Evolutionary conservation across 1,139 yeast species (phyloP).

Genomic region (Suhomyces maxii): DNA sequence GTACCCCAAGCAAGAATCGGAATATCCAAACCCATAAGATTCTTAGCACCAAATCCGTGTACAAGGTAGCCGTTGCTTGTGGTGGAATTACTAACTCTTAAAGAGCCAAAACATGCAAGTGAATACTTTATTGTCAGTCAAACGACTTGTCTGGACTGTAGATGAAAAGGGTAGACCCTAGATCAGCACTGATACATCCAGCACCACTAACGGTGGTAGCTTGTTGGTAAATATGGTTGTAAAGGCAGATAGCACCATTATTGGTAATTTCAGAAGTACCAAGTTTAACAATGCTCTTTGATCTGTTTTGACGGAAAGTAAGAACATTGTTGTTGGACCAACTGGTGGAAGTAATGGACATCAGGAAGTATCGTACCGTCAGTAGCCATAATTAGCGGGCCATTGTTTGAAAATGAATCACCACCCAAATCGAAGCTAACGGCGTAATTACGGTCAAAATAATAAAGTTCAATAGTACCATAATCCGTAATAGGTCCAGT

Average conservation of each 20-base stretch:
- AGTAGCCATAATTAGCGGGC: slow-evolving; percentile 12
- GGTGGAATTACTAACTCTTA: slow-evolving; percentile 16
- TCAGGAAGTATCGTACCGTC: slow-evolving; percentile 10
- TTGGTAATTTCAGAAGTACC: slow-evolving; percentile 13
- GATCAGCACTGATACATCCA: slow-evolving; percentile 17
- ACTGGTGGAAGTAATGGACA: slow-evolving; percentile 10
- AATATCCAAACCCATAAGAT: slow-evolving; percentile 23
- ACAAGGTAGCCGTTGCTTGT: slow-evolving; percentile 23
- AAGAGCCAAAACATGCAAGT: slow-evolving; percentile 13
- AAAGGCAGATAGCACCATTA: slow-evolving; percentile 17
- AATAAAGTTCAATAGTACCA: no score
- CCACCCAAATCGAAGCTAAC: slow-evolving; percentile 10
- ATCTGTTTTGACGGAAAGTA: slow-evolving; percentile 12
- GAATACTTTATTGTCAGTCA: slow-evolving; percentile 13
- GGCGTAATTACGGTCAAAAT: no score
- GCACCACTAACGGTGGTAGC: slow-evolving; percentile 13
- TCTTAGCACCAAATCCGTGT: slow-evolving; percentile 32
- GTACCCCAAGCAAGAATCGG: slow-evolving; percentile 15
- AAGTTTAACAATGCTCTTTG: slow-evolving; percentile 9
- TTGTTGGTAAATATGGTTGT: slow-evolving; percentile 14
- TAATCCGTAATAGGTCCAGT: no score
- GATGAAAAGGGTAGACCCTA: slow-evolving; percentile 9
- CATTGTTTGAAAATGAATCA: slow-evolving; percentile 14
- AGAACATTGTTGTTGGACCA: slow-evolving; percentile 17
- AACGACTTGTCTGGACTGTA: slow-evolving; percentile 10